Evolutionary conservation across 2,329 filamentous ascomycete species (phyloP), one percentile per base, ranked within the genome.

Genomic region (Grosmannia huntii): DNA sequence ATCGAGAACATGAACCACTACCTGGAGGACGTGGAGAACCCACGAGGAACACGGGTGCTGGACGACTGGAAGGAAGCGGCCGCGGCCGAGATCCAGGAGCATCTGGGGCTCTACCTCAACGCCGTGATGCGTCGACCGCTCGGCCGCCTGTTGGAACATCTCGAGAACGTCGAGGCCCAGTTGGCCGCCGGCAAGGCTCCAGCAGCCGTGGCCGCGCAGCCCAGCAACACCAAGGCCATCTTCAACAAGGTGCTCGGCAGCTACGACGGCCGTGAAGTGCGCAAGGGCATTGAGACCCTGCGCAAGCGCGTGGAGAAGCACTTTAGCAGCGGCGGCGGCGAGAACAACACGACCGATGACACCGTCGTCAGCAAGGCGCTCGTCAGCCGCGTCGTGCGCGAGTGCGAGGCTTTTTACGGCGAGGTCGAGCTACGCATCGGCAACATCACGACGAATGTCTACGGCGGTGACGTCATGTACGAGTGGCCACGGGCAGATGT

Each of bases 1-100:
- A 97, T 99, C 64, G 92, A 99, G 71, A 99, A 99, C 71, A 96
- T 96, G 90, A 95, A 96, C 68, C 90, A 96, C 71, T 97, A 95
- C 72, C 77, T 94, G 12, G 91, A 97, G 69, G 91, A 96, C 70
- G 87, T 95, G 10, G 89, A 95, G 64, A 78, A 95, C 64, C 48
- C 58, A 28, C 80, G 83, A 21, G 79, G 81, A 44, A 83, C 94
- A 62, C 80, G 87, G 9, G 83, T 95, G 0, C 79, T 97, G 5
- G 84, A 89, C 60, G 84, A 89, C 64, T 96, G 91, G 89, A 87
- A 85, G 67, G 82, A 85, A 46, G 85, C 86, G 59, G 94, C 92
- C 1, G 76, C 81, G 36, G 78, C 83, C 52, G 90, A 96, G 72
- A 85, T 95, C 70, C 76, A 80, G 57, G 90, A 96, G 71, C 94